Evolutionary conservation across 179 eudicot genomes (phyloP).

Genomic region (Corrigiola litoralis): DNA sequence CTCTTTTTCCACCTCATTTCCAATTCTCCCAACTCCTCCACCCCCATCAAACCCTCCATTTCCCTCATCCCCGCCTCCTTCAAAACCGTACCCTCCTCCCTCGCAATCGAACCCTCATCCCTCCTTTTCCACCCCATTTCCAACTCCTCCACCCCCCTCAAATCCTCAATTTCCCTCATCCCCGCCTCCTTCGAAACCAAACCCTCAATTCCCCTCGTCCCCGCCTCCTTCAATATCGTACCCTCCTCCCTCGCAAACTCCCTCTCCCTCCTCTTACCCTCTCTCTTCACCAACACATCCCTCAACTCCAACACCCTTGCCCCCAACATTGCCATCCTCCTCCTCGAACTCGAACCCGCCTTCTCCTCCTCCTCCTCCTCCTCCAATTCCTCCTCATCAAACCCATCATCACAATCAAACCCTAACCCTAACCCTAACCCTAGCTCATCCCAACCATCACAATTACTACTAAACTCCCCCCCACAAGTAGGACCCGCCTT

Average conservation of each 20-base stretch:
- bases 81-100: constrained; percentile 47
- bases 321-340: constrained; percentile 44
- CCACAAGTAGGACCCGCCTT: constrained; percentile 7
- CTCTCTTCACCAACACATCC: constrained; percentile 53
- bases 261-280: constrained; percentile 51
- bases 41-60: constrained; percentile 34
- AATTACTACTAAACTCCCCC: constrained; percentile 26
- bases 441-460: constrained; percentile 22
- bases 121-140: constrained; percentile 45
- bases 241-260: constrained; percentile 48
- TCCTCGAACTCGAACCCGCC: constrained; percentile 25
- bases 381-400: constrained; percentile 24
- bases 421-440: constrained; percentile 51
- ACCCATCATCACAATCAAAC: constrained; percentile 43
- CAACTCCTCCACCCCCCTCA: constrained; percentile 34
- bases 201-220: constrained; percentile 35
- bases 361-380: constrained; percentile 26
- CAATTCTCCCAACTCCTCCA: constrained; percentile 53
- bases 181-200: constrained; percentile 29
- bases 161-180: too few species aligned
- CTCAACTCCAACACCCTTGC: constrained; percentile 53
- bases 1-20: constrained; percentile 57
- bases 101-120: constrained; percentile 47
- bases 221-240: constrained; percentile 26
- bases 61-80: constrained; percentile 52